phyloP scores from a whole-genome alignment of 2,329 filamentous ascomycete species.

The Ascochyta viciae-villosae region DNA sequence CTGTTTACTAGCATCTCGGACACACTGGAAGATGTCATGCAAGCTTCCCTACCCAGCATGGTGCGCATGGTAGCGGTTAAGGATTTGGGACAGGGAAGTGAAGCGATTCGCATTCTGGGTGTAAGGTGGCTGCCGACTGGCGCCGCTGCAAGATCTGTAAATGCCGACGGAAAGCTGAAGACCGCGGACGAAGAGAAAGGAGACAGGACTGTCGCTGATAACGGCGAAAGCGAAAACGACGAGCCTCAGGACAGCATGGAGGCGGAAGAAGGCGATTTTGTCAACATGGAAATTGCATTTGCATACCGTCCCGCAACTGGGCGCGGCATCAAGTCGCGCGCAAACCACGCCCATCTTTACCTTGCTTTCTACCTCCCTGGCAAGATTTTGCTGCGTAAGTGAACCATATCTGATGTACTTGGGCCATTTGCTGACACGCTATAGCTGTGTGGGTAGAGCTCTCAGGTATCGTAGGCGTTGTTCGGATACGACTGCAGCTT shows the following conservation, averaged over 20 bases:
- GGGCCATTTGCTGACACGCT: constrained; percentile 21
- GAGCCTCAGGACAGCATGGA: constrained; percentile 62
- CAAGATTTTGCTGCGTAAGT: constrained; percentile 60
- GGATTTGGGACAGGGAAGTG: constrained; percentile 77
- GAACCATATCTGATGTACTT: neutral
- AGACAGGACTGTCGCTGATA: constrained; percentile 59
- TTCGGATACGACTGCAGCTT: constrained; percentile 73
- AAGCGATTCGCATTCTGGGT: constrained; percentile 73
- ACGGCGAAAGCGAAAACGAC: constrained; percentile 51
- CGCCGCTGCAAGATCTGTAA: constrained; percentile 69
- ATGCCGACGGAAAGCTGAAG: constrained; percentile 64
- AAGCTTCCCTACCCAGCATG: constrained; percentile 72
- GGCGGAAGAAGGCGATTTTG: constrained; percentile 78
- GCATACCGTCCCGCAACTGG: constrained; percentile 72
- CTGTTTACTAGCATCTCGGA: constrained; percentile 73
- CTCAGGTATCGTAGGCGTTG: constrained; percentile 72
- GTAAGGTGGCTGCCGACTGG: constrained; percentile 76
- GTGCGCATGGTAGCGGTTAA: constrained; percentile 79
- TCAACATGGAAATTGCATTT: constrained; percentile 78
- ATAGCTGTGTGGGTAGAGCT: constrained; percentile 77
- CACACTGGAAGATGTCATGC: constrained; percentile 80
- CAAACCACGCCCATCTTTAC: constrained; percentile 76
- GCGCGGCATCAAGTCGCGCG: constrained; percentile 66
- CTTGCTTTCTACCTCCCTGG: constrained; percentile 74
- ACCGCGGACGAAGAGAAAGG: constrained; percentile 54